phyloP scores from a whole-genome alignment of 2,329 filamentous ascomycete species.

The Aspergillus viridinutans region DNA sequence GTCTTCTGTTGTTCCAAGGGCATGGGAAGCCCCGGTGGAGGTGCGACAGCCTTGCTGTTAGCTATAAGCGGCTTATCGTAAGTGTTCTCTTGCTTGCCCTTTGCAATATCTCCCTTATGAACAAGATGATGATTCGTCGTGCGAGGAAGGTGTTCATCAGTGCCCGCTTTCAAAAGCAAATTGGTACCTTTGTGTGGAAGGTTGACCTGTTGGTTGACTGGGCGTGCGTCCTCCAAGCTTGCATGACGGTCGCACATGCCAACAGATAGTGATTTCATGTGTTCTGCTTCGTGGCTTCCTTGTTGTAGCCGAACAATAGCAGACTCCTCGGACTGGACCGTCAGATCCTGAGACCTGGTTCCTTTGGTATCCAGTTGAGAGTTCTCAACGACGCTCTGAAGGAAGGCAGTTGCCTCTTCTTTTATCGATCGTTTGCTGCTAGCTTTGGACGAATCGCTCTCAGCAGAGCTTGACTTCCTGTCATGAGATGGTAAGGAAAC shows the following conservation, averaged over 20 bases:
- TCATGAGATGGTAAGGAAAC: not conserved
- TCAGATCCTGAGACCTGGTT: not conserved
- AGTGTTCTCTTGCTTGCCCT: not conserved
- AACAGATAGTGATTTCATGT: not conserved
- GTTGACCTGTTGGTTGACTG: not conserved
- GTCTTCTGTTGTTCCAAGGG: not conserved
- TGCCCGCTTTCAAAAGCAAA: not conserved
- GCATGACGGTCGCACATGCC: not conserved
- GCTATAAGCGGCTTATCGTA: not conserved
- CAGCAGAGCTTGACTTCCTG: not conserved
- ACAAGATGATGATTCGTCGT: not conserved
- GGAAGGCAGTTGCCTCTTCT: slow-evolving; percentile 5
- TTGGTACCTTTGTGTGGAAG: not conserved
- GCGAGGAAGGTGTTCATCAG: not conserved
- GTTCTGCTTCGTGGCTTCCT: not conserved
- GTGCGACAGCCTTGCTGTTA: slow-evolving; percentile 1
- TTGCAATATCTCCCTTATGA: not conserved
- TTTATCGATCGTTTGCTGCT: slow-evolving; percentile 3
- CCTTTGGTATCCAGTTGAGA: not conserved
- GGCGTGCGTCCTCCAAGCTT: not conserved
- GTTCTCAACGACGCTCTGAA: slow-evolving; percentile 4
- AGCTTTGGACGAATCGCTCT: not conserved
- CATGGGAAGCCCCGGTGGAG: slow-evolving; percentile 16
- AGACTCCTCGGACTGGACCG: not conserved
- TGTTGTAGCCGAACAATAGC: not conserved